phyloP scores from a whole-genome alignment of 345 rosid species.

The Turritis glabra region DNA sequence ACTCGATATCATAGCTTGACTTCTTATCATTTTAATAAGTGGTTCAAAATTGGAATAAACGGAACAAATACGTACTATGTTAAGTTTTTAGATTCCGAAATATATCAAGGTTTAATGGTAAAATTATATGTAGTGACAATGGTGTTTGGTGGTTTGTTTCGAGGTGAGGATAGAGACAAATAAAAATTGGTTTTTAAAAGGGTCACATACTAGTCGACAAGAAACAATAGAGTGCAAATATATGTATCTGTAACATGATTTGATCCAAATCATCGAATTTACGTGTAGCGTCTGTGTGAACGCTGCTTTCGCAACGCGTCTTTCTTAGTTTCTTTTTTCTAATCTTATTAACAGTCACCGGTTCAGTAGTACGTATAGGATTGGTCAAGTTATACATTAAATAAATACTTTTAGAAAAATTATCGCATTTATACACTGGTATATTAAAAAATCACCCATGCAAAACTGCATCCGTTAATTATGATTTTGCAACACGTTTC shows the following conservation, averaged over 20 bases:
- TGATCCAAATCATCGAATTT: background rate
- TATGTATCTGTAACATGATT: background rate
- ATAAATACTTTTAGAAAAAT: background rate
- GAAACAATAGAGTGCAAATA: background rate
- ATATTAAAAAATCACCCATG: too few relatives aligned
- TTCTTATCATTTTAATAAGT: background rate
- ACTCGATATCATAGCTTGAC: background rate
- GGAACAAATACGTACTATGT: background rate
- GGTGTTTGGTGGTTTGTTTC: constrained; percentile 27
- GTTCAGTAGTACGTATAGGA: background rate
- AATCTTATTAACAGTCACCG: background rate
- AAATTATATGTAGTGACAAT: background rate
- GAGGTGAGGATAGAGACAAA: constrained; percentile 13
- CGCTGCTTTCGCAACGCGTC: constrained; percentile 28
- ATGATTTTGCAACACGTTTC: background rate
- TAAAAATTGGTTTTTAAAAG: background rate
- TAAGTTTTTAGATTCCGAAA: background rate
- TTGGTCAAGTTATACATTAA: background rate
- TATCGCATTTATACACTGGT: background rate
- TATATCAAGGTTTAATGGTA: background rate
- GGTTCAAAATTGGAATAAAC: background rate
- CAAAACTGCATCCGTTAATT: background rate
- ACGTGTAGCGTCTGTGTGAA: constrained; percentile 23
- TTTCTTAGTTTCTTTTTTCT: background rate
- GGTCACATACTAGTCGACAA: background rate